A percentile compares a stretch with the other conserved stretches of the same genome.
phyloP scores from a whole-genome alignment of 148 eudicot genomes.

The Drosera capensis region DNA sequence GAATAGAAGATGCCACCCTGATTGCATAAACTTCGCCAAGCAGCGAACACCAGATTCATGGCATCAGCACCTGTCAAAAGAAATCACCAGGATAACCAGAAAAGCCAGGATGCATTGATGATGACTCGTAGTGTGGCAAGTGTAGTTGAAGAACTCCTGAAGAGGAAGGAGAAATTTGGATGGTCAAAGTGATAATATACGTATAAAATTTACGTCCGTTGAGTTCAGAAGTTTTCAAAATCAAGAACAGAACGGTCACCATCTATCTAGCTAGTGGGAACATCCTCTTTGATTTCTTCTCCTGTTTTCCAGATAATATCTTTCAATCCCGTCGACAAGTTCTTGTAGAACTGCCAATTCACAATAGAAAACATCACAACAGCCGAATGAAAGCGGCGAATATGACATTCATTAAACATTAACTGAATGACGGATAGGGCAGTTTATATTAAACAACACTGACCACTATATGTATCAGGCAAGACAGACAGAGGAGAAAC shows the following conservation, averaged over 20 bases:
- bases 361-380: slow-evolving; percentile 1
- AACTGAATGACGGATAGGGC: background rate
- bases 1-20: too few relatives aligned
- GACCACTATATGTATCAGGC: background rate
- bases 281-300: slow-evolving; percentile 48
- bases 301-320: slow-evolving; percentile 80
- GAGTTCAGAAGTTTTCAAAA: too few relatives aligned
- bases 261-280: slow-evolving; percentile 1
- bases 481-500: background rate
- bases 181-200: too few relatives aligned
- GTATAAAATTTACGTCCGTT: too few relatives aligned
- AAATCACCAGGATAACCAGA: too few relatives aligned
- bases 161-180: too few relatives aligned
- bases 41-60: too few relatives aligned
- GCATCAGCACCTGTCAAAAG: too few relatives aligned
- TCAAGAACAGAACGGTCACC: background rate
- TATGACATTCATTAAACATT: background rate
- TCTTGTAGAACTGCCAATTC: slow-evolving; percentile 68
- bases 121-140: too few relatives aligned
- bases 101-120: too few relatives aligned
- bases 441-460: background rate
- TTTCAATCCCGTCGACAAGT: slow-evolving; percentile 74
- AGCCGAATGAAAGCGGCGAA: background rate
- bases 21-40: too few relatives aligned
- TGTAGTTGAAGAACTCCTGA: too few relatives aligned